Conservation (phyloP, 2,329 filamentous ascomycete genomes). For the Ophiostoma australiae region DNA sequence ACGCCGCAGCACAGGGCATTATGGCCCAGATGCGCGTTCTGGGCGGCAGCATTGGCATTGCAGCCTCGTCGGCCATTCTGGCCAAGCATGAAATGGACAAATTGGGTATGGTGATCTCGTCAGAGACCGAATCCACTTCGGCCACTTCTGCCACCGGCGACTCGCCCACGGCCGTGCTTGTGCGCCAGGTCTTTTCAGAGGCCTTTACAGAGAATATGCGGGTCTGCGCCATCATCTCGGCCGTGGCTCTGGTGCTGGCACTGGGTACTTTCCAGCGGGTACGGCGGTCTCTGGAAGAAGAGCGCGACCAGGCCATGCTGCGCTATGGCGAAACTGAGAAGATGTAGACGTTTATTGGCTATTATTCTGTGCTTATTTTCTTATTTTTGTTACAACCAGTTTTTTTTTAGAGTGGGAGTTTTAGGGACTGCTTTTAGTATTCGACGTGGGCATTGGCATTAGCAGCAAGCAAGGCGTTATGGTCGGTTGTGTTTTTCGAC, state of each 20-base stretch:
- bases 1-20: conserved; percentile 47
- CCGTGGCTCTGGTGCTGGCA: conserved; percentile 39
- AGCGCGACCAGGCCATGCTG: background rate
- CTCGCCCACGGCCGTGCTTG: conserved; percentile 31
- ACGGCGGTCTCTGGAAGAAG: background rate
- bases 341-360: background rate
- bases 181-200: conserved; percentile 40
- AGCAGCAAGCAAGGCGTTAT: background rate
- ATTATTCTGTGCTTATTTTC: background rate
- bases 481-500: conserved; percentile 1
- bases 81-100: conserved; percentile 33
- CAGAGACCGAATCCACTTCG: conserved; percentile 31
- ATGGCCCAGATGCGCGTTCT: conserved; percentile 49
- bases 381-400: background rate
- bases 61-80: conserved; percentile 47
- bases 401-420: background rate
- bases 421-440: background rate
- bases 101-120: conserved; percentile 32
- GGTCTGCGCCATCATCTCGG: conserved; percentile 41
- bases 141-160: conserved; percentile 25
- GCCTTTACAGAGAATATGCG: conserved; percentile 34
- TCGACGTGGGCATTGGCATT: background rate
- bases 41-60: conserved; percentile 52
- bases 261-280: conserved; percentile 39
- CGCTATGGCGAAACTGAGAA: background rate